Conservation (phyloP, 331 rosid species). For the Acacia concinna region DNA sequence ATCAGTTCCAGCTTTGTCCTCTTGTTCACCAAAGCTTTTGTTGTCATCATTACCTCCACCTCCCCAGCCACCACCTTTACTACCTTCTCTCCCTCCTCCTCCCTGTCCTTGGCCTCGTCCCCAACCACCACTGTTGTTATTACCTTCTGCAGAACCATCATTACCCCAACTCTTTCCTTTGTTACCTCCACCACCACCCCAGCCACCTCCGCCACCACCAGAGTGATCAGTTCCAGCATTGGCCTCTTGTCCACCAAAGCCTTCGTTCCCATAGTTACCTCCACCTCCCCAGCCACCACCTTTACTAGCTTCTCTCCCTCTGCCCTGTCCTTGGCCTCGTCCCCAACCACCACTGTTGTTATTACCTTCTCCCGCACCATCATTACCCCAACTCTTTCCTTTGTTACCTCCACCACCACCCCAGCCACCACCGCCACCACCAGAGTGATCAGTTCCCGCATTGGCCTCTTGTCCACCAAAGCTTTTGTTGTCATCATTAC, state of each 20-base stretch:
- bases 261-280: not conserved
- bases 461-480: not conserved
- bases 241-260: not conserved
- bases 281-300: not conserved
- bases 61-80: not conserved
- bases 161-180: slow-evolving; percentile 24
- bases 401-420: not conserved
- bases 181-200: not conserved
- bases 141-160: not conserved
- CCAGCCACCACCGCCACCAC: not conserved
- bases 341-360: not conserved
- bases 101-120: slow-evolving; percentile 7
- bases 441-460: not conserved
- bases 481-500: not conserved
- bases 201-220: not conserved
- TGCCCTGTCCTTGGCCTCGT: slow-evolving; percentile 3
- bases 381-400: slow-evolving; percentile 27
- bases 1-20: slow-evolving; percentile 5
- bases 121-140: not conserved
- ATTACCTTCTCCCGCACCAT: slow-evolving; percentile 2
- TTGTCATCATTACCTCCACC: not conserved
- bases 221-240: not conserved
- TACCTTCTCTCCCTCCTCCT: not conserved
- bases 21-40: not conserved
- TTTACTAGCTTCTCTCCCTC: not conserved